Evolutionary conservation across 768 basidiomycete species (phyloP).

Genomic region (Fomitopsis pulvina): DNA sequence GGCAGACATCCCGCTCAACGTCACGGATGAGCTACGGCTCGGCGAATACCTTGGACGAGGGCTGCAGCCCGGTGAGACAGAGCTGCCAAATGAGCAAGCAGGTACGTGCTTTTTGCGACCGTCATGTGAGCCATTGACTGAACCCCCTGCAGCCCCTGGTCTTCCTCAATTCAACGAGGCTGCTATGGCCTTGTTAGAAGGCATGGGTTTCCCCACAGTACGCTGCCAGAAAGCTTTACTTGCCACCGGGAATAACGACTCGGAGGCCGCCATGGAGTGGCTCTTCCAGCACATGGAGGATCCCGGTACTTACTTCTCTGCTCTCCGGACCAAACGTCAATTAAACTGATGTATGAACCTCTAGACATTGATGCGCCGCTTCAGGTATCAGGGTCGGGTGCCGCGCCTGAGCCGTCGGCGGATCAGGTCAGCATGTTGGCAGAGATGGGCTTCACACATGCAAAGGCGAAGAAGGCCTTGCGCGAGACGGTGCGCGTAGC

Average conservation of each 20-base stretch:
- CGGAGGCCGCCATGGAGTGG: conserved; percentile 93
- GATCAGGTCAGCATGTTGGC: conserved; percentile 69
- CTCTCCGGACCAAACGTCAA: background rate
- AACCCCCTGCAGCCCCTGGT: conserved; percentile 20
- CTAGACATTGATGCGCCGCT: conserved; percentile 86
- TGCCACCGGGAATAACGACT: conserved; percentile 72
- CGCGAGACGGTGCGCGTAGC: conserved; percentile 69
- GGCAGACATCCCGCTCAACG: conserved; percentile 76
- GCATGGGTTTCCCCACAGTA: conserved; percentile 85
- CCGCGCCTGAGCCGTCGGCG: conserved; percentile 48
- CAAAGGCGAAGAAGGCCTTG: conserved; percentile 84
- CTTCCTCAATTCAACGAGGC: conserved; percentile 66
- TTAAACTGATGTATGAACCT: background rate
- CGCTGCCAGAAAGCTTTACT: conserved; percentile 88
- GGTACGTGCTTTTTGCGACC: conserved; percentile 16
- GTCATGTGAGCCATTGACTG: background rate
- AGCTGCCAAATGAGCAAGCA: conserved; percentile 51
- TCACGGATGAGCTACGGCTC: conserved; percentile 62
- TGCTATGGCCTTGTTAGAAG: conserved; percentile 71
- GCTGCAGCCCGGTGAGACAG: conserved; percentile 47
- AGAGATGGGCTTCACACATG: conserved; percentile 89
- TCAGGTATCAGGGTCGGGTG: conserved; percentile 22
- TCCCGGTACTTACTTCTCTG: conserved; percentile 51
- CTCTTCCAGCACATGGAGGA: conserved; percentile 94
- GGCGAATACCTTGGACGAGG: conserved; percentile 65